These are phyloP conservation scores for Mycena rebaudengoi DNA, from an alignment of 768 basidiomycete species.

Conservation along the genomic window DNA sequence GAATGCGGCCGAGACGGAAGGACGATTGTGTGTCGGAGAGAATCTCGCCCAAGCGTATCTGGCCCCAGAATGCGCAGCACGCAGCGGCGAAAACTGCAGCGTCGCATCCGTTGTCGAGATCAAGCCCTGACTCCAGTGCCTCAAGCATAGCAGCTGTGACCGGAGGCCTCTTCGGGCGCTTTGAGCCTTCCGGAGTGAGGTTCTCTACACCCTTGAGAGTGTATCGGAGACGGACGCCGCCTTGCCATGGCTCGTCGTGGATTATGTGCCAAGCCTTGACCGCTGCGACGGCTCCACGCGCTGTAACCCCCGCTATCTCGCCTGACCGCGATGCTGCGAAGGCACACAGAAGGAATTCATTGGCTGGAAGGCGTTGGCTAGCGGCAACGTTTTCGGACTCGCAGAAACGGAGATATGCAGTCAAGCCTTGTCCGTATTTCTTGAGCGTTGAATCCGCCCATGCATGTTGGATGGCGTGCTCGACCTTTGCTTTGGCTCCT, in stretches of 20 bases:
- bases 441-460: constrained; percentile 16
- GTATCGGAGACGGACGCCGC: constrained; percentile 5
- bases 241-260: constrained; percentile 8
- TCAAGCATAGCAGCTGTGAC: background rate
- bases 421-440: background rate
- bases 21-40: background rate
- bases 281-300: background rate
- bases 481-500: background rate
- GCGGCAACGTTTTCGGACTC: background rate
- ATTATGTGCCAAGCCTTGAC: constrained; percentile 28
- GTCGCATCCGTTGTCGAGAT: constrained; percentile 7
- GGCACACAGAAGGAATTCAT: constrained; percentile 17
- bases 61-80: constrained; percentile 20
- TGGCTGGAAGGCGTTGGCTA: background rate
- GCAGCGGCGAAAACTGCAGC: constrained; percentile 19
- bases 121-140: background rate
- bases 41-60: constrained; percentile 23
- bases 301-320: background rate
- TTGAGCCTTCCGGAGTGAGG: constrained; percentile 11
- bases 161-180: background rate
- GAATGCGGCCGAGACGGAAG: background rate
- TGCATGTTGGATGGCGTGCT: background rate
- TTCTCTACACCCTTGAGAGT: constrained; percentile 6
- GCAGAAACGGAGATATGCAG: constrained; percentile 15
- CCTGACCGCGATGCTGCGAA: constrained; percentile 10